Percentiles rank a stretch among this genome's conserved stretches.
phyloP scores from a whole-genome alignment of 2,329 filamentous ascomycete species.

The Diaporthe longicolla region DNA sequence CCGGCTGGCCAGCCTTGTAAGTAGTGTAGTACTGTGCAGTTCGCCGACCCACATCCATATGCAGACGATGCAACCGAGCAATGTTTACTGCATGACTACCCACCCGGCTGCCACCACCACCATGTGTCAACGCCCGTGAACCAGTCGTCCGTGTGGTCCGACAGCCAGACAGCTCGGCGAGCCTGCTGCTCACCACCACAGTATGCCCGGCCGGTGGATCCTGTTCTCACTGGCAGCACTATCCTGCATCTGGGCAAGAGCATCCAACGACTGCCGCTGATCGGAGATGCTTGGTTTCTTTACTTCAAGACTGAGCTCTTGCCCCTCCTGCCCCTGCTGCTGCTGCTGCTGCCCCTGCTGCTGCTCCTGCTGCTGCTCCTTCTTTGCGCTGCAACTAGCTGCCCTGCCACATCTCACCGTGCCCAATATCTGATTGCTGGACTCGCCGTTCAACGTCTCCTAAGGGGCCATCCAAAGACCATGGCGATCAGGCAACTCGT shows the following conservation, averaged over 20 bases:
- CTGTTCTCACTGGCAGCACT: not conserved
- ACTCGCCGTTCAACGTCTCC: not conserved
- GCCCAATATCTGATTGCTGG: not conserved
- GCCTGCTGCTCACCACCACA: not conserved
- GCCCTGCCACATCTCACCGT: not conserved
- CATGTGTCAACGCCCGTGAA: not conserved
- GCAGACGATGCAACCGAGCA: conserved; percentile 27
- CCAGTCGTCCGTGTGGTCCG: not conserved
- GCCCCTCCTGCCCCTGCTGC: not conserved
- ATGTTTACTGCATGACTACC: conserved; percentile 11
- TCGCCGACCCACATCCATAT: conserved; percentile 6
- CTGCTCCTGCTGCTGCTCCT: not conserved
- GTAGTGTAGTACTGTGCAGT: too few relatives aligned
- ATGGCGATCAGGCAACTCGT: conserved; percentile 60
- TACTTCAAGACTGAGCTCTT: not conserved
- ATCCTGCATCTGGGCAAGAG: conserved; percentile 15
- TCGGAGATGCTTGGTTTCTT: conserved; percentile 29
- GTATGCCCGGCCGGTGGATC: conserved; percentile 6
- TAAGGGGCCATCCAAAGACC: not conserved
- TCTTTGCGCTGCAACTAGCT: not conserved
- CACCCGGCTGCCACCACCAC: not conserved
- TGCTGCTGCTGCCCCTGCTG: not conserved
- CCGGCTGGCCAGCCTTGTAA: not conserved
- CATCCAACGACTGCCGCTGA: conserved; percentile 6
- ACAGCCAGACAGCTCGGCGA: not conserved